Evolutionary conservation across 345 rosid species (phyloP), one percentile per base, ranked within the genome.

Genomic region (Bruguiera gymnorhiza): DNA sequence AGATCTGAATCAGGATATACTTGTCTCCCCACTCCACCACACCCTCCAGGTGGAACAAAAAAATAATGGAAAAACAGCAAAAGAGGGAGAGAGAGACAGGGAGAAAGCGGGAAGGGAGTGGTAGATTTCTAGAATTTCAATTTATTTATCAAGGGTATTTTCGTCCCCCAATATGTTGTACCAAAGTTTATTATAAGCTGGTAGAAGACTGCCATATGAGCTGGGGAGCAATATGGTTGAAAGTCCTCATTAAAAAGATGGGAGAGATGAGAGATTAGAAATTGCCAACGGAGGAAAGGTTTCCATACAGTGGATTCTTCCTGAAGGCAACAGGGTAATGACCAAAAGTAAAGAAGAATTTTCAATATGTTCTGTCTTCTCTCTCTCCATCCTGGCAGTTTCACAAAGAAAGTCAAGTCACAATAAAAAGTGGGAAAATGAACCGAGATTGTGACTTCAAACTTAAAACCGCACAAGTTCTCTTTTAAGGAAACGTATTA

Each of bases 201-300:
- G 57, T 48, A 62, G 68, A 70, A 69, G 56, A 66, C 82, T 18
- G 83, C 60, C 72, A 70, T 16, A 79, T 82, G 86, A 83, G 92
- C 86, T 85, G 89, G 87, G 79, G 57, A 46, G 83, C 89, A 85
- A 70, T 61, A 65, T 60, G 39, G 76, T 54, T 70, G 53, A 80
- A 79, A 79, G 80, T 75, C 86, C 74, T 76, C 61, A 23, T 74
- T 65, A 74, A 80, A 70, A 64, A 64, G 48, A 37, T 19, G 31
- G 52, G 24, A 39, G 78, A 23, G 11, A 8, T 55, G 13, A 56
- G 65, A 37, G 46, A 39, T 39, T 39, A 60, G 60, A 71, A 34
- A 67, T 67, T 79, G 63, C 46, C 43, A 74, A 55, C 37, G 56
- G 36, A 37, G 63, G 71, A 50, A 61, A 67, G 64, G 26, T 52